Percentiles rank a stretch among this genome's conserved stretches.
phyloP scores from a whole-genome alignment of 768 basidiomycete species.

The Lactarius sanguifluus region DNA sequence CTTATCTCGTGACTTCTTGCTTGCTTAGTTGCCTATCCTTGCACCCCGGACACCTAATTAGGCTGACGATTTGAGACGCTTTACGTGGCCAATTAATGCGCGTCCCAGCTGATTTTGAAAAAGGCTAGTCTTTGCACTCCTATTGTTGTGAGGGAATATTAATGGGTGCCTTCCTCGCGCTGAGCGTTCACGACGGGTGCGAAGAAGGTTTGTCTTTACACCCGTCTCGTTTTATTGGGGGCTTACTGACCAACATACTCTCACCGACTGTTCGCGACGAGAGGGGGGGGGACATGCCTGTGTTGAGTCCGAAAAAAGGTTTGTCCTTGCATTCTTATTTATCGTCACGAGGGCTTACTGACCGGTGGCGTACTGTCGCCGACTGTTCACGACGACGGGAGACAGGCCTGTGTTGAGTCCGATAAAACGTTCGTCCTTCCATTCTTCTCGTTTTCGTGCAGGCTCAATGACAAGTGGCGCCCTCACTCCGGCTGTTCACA shows the following conservation, averaged over 20 bases:
- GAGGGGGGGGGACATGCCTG: background rate
- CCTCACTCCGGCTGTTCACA: background rate
- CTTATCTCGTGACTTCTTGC: background rate
- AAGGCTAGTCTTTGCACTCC: constrained; percentile 1
- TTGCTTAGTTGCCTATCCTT: background rate
- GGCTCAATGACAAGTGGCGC: background rate
- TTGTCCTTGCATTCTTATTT: background rate
- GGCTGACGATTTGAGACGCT: background rate
- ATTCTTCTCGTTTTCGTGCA: background rate
- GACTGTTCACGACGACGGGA: background rate
- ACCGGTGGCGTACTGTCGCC: background rate
- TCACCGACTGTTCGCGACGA: background rate
- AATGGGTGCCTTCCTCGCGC: background rate
- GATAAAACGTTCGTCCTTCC: background rate
- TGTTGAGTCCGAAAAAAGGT: background rate
- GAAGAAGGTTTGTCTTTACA: constrained; percentile 1
- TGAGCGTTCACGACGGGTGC: background rate
- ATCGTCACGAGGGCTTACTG: background rate
- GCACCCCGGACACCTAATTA: background rate
- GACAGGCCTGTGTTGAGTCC: no score
- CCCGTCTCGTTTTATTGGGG: no score
- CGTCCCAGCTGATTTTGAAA: background rate
- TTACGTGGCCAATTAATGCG: background rate
- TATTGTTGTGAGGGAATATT: background rate
- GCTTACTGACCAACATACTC: background rate